Evolutionary conservation across 805 yeast species (phyloP).

Genomic region (Candida pseudofarinosa): DNA sequence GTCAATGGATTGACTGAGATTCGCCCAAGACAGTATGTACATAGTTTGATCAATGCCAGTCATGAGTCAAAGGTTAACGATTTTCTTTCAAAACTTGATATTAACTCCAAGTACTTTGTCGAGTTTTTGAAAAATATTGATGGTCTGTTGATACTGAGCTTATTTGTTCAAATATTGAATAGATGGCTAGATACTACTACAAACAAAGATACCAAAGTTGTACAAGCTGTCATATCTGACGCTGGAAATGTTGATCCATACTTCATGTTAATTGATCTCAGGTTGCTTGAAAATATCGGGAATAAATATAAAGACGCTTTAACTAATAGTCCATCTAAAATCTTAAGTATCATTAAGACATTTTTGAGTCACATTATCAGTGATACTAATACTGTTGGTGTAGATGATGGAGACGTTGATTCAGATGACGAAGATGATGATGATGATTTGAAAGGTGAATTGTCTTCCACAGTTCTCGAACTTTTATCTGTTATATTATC

Average conservation of each 20-base stretch:
- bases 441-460: constrained; percentile 9
- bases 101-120: constrained; percentile 22
- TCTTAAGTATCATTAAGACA: constrained; percentile 41
- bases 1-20: constrained; percentile 36
- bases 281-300: constrained; percentile 60
- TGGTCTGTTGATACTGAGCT: constrained; percentile 40
- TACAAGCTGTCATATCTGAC: constrained; percentile 6
- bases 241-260: constrained; percentile 47
- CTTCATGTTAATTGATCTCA: constrained; percentile 52
- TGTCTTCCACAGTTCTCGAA: constrained; percentile 29
- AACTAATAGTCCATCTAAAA: constrained; percentile 52
- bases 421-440: constrained; percentile 26
- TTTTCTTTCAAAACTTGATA: constrained; percentile 28
- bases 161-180: constrained; percentile 50
- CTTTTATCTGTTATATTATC: constrained; percentile 33
- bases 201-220: constrained; percentile 9
- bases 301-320: constrained; percentile 54
- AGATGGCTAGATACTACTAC: constrained; percentile 49
- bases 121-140: constrained; percentile 48
- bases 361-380: constrained; percentile 30
- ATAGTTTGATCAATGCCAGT: constrained; percentile 1
- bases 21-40: constrained; percentile 2
- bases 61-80: constrained; percentile 23
- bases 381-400: constrained; percentile 18
- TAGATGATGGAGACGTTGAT: constrained; percentile 23